These are phyloP conservation scores for Fusarium sacchari DNA, from an alignment of 2,329 filamentous ascomycete species.

Conservation along the genomic window DNA sequence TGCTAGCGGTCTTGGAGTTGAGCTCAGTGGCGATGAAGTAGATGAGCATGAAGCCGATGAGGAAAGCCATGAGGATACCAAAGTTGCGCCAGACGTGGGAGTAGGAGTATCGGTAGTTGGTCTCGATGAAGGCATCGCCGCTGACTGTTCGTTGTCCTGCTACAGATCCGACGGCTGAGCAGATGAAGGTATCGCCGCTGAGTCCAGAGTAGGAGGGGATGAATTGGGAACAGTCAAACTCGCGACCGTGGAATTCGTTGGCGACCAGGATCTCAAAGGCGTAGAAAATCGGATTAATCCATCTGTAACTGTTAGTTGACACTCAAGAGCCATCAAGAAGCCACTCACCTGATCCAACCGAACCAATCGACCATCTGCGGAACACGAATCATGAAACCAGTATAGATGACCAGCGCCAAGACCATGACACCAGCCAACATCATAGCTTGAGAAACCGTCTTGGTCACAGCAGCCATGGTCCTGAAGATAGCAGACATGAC, in stretches of 20 bases:
- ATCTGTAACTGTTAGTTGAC: conserved; percentile 62
- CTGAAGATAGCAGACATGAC: conserved; percentile 82
- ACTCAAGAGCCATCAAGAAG: rapidly evolving
- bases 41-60: conserved; percentile 69
- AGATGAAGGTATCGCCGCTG: conserved; percentile 61
- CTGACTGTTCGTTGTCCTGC: conserved; percentile 64
- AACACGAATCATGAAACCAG: conserved; percentile 41
- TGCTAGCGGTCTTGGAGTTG: conserved; percentile 70
- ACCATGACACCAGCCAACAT: conserved; percentile 63
- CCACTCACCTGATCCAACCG: conserved; percentile 63
- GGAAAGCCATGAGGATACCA: conserved; percentile 72
- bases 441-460: conserved; percentile 70
- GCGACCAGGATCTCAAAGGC: conserved; percentile 77
- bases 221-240: conserved; percentile 65
- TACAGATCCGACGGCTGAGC: conserved; percentile 63
- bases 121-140: conserved; percentile 69
- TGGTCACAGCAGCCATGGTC: conserved; percentile 75
- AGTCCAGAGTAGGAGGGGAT: conserved; percentile 58
- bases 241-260: conserved; percentile 74
- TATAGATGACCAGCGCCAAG: conserved; percentile 58
- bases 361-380: conserved; percentile 72
- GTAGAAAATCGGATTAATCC: conserved; percentile 78
- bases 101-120: conserved; percentile 66
- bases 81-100: conserved; percentile 74
- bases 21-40: conserved; percentile 73